Conservation (phyloP, 192 early-diverging fungal genomes). For the Gamsiella multidivaricata region DNA sequence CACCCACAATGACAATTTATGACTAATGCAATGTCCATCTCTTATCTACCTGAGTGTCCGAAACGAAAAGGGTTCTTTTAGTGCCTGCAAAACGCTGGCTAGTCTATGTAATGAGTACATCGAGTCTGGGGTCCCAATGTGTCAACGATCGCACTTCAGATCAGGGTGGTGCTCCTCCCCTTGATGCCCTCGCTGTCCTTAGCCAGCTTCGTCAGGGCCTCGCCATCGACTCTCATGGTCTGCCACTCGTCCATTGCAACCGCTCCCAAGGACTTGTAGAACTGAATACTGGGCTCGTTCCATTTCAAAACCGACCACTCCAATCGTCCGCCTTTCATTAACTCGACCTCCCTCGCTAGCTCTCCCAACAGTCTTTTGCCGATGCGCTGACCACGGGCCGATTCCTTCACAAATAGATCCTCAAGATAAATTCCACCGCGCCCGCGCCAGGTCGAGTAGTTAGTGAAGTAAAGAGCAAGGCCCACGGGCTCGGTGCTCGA, state of each 20-base stretch:
- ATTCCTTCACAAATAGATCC: conserved; percentile 78
- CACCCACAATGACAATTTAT: no score
- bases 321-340: conserved; percentile 76
- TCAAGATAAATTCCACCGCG: conserved; percentile 87
- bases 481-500: conserved; percentile 64
- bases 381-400: conserved; percentile 73
- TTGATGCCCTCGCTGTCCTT: conserved; percentile 23
- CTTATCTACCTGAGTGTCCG: no score
- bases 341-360: conserved; percentile 71
- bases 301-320: conserved; percentile 91
- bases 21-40: no score
- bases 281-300: conserved; percentile 84
- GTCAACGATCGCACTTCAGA: no score
- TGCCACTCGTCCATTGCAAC: conserved; percentile 79
- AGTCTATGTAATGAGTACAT: no score
- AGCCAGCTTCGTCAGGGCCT: conserved; percentile 65
- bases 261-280: conserved; percentile 81
- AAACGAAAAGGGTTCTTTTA: no score
- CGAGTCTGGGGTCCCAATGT: no score
- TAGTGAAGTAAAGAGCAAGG: conserved; percentile 88
- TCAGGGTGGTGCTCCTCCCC: conserved; percentile 40
- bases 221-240: conserved; percentile 74
- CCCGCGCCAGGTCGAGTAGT: conserved; percentile 82
- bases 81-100: no score
- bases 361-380: conserved; percentile 76